Conservation (phyloP, 2,329 filamentous ascomycete species). For the Aspergillus chevalieri region DNA sequence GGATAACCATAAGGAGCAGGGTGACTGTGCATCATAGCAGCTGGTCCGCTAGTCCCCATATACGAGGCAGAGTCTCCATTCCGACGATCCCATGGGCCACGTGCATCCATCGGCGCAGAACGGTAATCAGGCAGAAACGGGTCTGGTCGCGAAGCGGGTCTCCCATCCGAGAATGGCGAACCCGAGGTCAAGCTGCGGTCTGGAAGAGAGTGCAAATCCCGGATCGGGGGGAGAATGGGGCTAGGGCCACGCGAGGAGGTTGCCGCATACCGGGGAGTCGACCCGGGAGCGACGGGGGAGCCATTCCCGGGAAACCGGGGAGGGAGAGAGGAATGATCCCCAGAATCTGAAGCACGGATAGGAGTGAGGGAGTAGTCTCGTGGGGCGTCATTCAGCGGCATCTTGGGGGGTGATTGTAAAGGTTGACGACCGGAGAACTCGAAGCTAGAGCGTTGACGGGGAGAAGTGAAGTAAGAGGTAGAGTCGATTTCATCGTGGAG, state of each 20-base stretch:
- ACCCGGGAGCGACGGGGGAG: conserved; percentile 6
- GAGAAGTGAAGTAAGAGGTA: conserved; percentile 26
- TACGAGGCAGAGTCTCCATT: conserved; percentile 15
- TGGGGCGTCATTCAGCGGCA: conserved; percentile 15
- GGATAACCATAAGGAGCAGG: conserved; percentile 21
- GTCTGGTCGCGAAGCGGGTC: conserved; percentile 21
- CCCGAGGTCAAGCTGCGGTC: conserved; percentile 19
- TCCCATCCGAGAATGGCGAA: conserved; percentile 22
- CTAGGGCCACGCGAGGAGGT: conserved; percentile 26
- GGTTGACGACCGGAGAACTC: conserved; percentile 21
- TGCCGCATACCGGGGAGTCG: conserved; percentile 13
- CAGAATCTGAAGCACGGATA: conserved; percentile 10
- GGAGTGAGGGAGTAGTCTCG: conserved; percentile 21
- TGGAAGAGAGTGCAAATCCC: conserved; percentile 29
- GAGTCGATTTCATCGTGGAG: conserved; percentile 39
- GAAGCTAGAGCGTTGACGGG: conserved; percentile 19
- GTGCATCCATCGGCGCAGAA: not conserved
- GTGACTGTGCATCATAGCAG: conserved; percentile 20
- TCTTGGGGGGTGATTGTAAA: conserved; percentile 14
- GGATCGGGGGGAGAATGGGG: conserved; percentile 33
- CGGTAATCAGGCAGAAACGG: conserved; percentile 9
- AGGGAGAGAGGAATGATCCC: conserved; percentile 17
- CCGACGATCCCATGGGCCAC: conserved; percentile 17
- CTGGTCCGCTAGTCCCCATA: conserved; percentile 8
- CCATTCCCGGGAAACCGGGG: conserved; percentile 8